Conservation (phyloP, 441 rosid species). For the Flueggea neowawraea region DNA sequence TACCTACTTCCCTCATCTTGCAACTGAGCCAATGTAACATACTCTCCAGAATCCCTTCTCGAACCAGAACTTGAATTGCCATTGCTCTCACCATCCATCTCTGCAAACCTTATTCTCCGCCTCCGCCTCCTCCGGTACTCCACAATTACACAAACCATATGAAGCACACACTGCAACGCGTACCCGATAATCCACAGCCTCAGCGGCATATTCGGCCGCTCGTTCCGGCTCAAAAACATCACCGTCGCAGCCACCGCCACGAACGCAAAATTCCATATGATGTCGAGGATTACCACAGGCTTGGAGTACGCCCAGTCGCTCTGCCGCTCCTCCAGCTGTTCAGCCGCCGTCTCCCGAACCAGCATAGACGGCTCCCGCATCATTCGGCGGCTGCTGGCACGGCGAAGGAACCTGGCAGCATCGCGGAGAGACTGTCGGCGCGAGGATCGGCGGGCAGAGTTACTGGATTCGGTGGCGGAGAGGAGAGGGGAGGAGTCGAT, state of each 20-base stretch:
- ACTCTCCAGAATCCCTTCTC: slow-evolving; percentile 50
- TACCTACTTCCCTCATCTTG: slow-evolving; percentile 70
- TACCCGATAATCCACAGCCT: slow-evolving; percentile 88
- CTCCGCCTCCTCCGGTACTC: slow-evolving; percentile 76
- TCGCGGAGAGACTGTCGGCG: slow-evolving; percentile 74
- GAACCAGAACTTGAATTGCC: slow-evolving; percentile 43
- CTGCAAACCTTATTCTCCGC: slow-evolving; percentile 30
- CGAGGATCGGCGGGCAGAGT: slow-evolving; percentile 31
- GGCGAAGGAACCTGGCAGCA: slow-evolving; percentile 83
- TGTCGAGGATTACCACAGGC: slow-evolving; percentile 91
- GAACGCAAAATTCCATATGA: slow-evolving; percentile 86
- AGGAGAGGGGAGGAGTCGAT: too few species aligned
- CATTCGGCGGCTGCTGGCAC: slow-evolving; percentile 90
- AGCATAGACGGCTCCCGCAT: slow-evolving; percentile 96
- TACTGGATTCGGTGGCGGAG: not conserved
- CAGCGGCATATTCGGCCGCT: slow-evolving; percentile 65
- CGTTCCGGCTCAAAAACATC: slow-evolving; percentile 63
- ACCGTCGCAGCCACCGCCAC: slow-evolving; percentile 69
- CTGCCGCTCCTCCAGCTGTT: slow-evolving; percentile 97
- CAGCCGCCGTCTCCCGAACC: slow-evolving; percentile 94
- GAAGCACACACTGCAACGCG: slow-evolving; percentile 78
- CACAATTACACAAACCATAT: slow-evolving; percentile 76
- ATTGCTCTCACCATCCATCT: slow-evolving; percentile 23
- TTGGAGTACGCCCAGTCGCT: slow-evolving; percentile 98
- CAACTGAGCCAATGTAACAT: slow-evolving; percentile 51